Base-by-base conservation (phyloP, 2,329 filamentous ascomycete species). In the Colletotrichum sp. region DNA sequence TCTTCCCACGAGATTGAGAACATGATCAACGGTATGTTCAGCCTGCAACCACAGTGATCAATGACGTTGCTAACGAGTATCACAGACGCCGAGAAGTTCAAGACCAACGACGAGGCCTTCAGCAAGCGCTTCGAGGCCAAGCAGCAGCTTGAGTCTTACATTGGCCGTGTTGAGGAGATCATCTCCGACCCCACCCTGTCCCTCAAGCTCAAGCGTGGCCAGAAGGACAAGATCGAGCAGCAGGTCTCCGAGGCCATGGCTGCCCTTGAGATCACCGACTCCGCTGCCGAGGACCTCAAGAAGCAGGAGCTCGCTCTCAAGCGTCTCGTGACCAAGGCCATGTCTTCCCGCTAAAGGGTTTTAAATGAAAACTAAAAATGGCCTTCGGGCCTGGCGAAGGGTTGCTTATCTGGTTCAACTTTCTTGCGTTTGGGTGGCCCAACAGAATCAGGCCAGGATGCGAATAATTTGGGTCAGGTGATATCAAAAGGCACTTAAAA, bases 231-330 rank as follows among this genome's bases (percentile, higher is more conserved):
- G 94, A 98, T 99, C 81, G 97, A 99, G 93, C 93, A 94, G 85
- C 95, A 96, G 81, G 95, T 99, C 82, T 96, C 94, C 87, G 97
- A 99, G 83, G 97, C 97, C 82, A 99, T 99, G 97, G 95, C 93
- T 79, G 94, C 98, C 89, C 95, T 99, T 79, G 97, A 99, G 93
- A 90, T 99, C 84, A 95, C 96, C 88, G 98, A 99, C 82, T 95
- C 95, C 74, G 89, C 90, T 78, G 95, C 96, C 78, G 98, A 99
- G 82, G 97, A 99, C 86, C 91, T 99, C 82, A 99, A 98, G 95
- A 99, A 99, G 95, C 98, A 98, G 94, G 97, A 99, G 92, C 91
- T 99, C 80, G 96, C 96, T 78, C 92, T 99, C 80, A 99, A 99
- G 95, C 92, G 97, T 84, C 92, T 98, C 82, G 96, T 99, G 83